Conservation (phyloP, 768 basidiomycete genomes). For the Rhizopogon sp. region DNA sequence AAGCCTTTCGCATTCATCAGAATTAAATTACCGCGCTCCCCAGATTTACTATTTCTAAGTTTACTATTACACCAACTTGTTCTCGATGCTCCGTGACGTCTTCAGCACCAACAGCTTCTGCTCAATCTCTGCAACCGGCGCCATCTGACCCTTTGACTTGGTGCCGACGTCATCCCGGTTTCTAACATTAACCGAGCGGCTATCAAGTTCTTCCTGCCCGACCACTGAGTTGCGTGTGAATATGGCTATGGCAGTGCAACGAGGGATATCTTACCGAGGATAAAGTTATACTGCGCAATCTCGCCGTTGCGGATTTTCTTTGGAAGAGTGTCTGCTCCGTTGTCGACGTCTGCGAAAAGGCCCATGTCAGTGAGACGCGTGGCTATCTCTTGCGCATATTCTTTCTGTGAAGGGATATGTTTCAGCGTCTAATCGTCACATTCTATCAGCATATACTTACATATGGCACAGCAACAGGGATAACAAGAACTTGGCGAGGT, state of each 20-base stretch:
- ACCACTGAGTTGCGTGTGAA: constrained; percentile 56
- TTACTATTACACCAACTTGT: constrained; percentile 35
- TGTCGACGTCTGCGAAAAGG: constrained; percentile 88
- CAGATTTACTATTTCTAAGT: neutral
- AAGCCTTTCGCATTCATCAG: neutral
- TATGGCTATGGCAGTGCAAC: neutral
- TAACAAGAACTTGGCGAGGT: constrained; percentile 91
- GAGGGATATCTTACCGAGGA: constrained; percentile 62
- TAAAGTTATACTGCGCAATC: constrained; percentile 97
- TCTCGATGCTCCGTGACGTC: constrained; percentile 45
- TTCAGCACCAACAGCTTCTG: constrained; percentile 73
- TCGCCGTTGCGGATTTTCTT: constrained; percentile 99
- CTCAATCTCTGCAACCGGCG: constrained; percentile 65
- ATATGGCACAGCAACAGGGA: constrained; percentile 88
- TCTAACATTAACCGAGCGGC: constrained; percentile 87
- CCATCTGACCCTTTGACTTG: constrained; percentile 75
- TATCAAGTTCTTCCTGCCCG: constrained; percentile 86
- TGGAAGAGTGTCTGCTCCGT: constrained; percentile 84
- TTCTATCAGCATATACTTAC: constrained; percentile 44
- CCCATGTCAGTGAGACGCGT: constrained; percentile 63
- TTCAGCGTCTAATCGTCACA: neutral
- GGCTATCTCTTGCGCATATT: constrained; percentile 82
- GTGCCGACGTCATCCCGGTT: constrained; percentile 92
- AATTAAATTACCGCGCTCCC: neutral
- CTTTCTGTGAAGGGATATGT: constrained; percentile 50